Percentiles rank a stretch among this genome's conserved stretches.
These are phyloP conservation scores for Agaricus bisporus DNA, from an alignment of 768 basidiomycete genomes.

Conservation along the genomic window DNA sequence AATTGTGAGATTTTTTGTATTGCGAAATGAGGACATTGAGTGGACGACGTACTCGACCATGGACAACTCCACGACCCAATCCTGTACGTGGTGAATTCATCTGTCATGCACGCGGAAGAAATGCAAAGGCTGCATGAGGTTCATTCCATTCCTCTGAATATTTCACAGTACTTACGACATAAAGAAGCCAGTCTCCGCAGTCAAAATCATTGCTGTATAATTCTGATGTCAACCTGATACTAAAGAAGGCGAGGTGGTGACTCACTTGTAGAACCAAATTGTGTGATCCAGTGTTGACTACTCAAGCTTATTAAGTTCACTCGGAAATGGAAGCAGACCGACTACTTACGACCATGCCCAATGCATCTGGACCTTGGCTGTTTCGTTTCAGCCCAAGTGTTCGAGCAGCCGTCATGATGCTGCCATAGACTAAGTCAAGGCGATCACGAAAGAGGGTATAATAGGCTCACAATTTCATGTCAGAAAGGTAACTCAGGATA, in stretches of 20 bases:
- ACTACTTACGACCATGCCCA: slow-evolving; percentile 56
- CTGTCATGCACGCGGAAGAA: slow-evolving; percentile 25
- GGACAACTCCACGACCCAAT: slow-evolving; percentile 63
- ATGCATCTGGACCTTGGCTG: slow-evolving; percentile 40
- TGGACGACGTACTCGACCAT: slow-evolving; percentile 54
- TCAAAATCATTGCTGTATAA: slow-evolving; percentile 58
- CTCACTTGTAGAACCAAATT: slow-evolving; percentile 74
- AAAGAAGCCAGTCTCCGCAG: slow-evolving; percentile 77
- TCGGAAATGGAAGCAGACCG: not conserved
- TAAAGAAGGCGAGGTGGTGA: not conserved
- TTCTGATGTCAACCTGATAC: not conserved
- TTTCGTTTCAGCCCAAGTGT: slow-evolving; percentile 48
- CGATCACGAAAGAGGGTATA: not conserved
- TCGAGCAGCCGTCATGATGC: slow-evolving; percentile 48
- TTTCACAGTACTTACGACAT: slow-evolving; percentile 45
- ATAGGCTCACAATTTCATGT: slow-evolving; percentile 62
- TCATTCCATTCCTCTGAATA: slow-evolving; percentile 6
- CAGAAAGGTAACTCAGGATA: slow-evolving; percentile 75
- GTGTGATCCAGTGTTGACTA: slow-evolving; percentile 76
- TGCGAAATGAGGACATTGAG: not conserved
- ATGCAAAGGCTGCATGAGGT: slow-evolving; percentile 10
- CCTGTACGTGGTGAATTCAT: slow-evolving; percentile 58
- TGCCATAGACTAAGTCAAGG: slow-evolving; percentile 20
- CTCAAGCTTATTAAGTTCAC: not conserved
- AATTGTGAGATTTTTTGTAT: not conserved